Percentiles rank a stretch among this genome's conserved stretches.
phyloP scores from a whole-genome alignment of 805 yeast species.

The Kuraishia cidri region DNA sequence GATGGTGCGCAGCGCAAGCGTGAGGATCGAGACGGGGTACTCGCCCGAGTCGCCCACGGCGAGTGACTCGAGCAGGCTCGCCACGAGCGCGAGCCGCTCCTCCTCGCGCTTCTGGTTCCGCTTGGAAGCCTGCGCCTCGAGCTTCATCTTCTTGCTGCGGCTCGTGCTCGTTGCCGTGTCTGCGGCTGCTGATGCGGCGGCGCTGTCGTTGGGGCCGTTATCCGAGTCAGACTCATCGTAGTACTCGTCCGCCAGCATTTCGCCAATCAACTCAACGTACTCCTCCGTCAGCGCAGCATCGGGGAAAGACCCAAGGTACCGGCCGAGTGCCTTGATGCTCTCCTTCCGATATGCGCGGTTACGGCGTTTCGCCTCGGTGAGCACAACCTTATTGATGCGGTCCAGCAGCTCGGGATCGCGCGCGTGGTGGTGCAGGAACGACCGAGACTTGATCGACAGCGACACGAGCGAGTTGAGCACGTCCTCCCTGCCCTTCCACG shows the following conservation, averaged over 20 bases:
- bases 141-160: constrained; percentile 4
- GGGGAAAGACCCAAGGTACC: constrained; percentile 32
- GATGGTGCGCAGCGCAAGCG: constrained; percentile 8
- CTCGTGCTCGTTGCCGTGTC: no score
- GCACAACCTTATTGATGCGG: constrained; percentile 32
- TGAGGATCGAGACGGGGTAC: constrained; percentile 9
- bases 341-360: constrained; percentile 50
- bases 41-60: constrained; percentile 10
- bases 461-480: constrained; percentile 64
- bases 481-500: constrained; percentile 84
- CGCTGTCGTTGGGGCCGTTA: no score
- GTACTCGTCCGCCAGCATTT: constrained; percentile 26
- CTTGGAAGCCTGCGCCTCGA: constrained; percentile 23
- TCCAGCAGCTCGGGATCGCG: constrained; percentile 22
- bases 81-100: constrained; percentile 26
- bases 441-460: constrained; percentile 37
- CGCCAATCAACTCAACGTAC: constrained; percentile 26
- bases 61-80: constrained; percentile 26
- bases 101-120: constrained; percentile 40
- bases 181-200: no score
- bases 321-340: constrained; percentile 44
- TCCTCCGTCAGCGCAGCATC: constrained; percentile 23
- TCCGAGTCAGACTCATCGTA: constrained; percentile 22
- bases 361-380: constrained; percentile 50
- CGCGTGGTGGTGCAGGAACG: constrained; percentile 13